Conservation (phyloP, 2,329 filamentous ascomycete genomes). For the Thermoascus crustaceus region DNA sequence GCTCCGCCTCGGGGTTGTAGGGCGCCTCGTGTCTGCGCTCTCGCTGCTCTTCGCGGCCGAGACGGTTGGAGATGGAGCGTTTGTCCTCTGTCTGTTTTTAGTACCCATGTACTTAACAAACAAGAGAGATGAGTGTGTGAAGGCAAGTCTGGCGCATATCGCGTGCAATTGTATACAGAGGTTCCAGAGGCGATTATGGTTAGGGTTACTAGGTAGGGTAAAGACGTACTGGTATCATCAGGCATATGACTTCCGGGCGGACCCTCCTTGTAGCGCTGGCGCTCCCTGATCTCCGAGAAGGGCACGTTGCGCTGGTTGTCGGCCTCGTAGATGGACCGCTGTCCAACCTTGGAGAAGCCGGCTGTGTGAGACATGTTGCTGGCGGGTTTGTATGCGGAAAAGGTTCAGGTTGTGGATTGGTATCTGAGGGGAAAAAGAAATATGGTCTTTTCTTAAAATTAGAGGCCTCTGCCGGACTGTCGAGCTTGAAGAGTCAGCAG, state of each 20-base stretch:
- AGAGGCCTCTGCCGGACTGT: too few relatives aligned
- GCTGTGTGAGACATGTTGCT: conserved; percentile 36
- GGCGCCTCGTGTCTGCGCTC: conserved; percentile 17
- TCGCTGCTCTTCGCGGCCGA: conserved; percentile 26
- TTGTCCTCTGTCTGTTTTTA: conserved; percentile 39
- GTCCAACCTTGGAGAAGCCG: conserved; percentile 59
- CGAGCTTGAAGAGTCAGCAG: background rate
- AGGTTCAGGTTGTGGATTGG: conserved; percentile 18
- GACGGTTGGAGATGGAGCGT: conserved; percentile 38
- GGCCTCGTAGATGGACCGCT: conserved; percentile 59
- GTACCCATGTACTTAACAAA: too few relatives aligned
- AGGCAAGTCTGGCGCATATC: too few relatives aligned
- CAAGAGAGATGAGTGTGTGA: too few relatives aligned
- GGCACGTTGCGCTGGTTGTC: conserved; percentile 65
- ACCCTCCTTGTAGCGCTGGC: conserved; percentile 63
- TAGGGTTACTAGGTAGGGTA: too few relatives aligned
- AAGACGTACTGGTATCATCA: conserved; percentile 62
- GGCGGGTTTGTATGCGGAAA: too few relatives aligned
- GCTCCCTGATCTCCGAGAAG: conserved; percentile 43
- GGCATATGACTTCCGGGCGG: conserved; percentile 59
- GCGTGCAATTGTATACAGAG: too few relatives aligned
- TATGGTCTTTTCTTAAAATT: background rate
- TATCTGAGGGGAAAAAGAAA: background rate
- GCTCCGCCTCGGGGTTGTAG: conserved; percentile 26
- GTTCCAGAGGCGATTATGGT: too few relatives aligned